Conservation (phyloP, 495 filamentous ascomycete species). For the Hypoxylon perforatum region DNA sequence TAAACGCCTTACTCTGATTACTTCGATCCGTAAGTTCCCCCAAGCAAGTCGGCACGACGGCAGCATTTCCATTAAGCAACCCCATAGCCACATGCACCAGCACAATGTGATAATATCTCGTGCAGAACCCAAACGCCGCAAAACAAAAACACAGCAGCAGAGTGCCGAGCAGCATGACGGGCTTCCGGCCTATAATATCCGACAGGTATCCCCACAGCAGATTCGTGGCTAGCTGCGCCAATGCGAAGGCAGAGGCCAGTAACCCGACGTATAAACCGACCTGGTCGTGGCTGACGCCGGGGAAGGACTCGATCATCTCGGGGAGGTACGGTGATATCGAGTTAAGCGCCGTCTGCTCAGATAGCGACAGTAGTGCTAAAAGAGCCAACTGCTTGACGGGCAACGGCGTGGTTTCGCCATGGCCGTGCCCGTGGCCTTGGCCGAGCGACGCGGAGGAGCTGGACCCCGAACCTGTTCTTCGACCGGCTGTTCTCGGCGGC, state of each 20-base stretch:
- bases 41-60: constrained; percentile 88
- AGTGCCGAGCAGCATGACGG: constrained; percentile 89
- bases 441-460: constrained; percentile 39
- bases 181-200: constrained; percentile 91
- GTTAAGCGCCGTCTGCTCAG: constrained; percentile 96
- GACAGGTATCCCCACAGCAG: constrained; percentile 95
- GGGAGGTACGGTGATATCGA: constrained; percentile 97
- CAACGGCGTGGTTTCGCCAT: constrained; percentile 69
- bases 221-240: constrained; percentile 91
- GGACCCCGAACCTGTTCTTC: constrained; percentile 41
- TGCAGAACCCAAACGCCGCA: constrained; percentile 87
- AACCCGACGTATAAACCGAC: constrained; percentile 91
- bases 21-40: constrained; percentile 95
- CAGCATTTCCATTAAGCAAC: constrained; percentile 87
- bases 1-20: constrained; percentile 92
- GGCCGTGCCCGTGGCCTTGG: constrained; percentile 48
- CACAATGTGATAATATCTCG: constrained; percentile 82
- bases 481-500: constrained; percentile 77
- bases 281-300: constrained; percentile 74
- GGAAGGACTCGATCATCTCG: constrained; percentile 87
- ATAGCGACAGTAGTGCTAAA: constrained; percentile 86
- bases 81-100: constrained; percentile 90
- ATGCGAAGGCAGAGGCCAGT: constrained; percentile 88
- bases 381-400: constrained; percentile 85
- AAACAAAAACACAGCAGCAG: constrained; percentile 83